A percentile compares a stretch with the other conserved stretches of the same genome.
phyloP scores from a whole-genome alignment of 2,329 filamentous ascomycete species.

The Rhinocladiella similis region DNA sequence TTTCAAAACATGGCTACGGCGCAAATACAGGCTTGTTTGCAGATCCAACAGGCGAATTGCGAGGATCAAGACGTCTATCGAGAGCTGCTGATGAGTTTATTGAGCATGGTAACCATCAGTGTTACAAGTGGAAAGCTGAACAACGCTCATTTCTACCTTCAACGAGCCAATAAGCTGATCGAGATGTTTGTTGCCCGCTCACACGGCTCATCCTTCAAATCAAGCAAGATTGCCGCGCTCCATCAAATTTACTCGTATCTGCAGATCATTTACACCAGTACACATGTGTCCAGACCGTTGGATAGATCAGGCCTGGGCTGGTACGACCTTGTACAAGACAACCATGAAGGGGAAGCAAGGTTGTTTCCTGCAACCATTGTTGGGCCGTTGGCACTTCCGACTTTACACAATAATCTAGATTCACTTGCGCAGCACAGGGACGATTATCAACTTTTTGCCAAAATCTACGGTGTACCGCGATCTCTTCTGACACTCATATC shows the following conservation, averaged over 20 bases:
- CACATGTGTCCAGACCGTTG: not conserved
- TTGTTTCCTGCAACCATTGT: not conserved
- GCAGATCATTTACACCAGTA: slow-evolving; percentile 12
- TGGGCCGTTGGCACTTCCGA: not conserved
- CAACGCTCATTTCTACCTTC: slow-evolving; percentile 6
- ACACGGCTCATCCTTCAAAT: slow-evolving; percentile 7
- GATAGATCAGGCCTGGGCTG: not conserved
- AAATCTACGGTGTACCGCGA: slow-evolving; percentile 9
- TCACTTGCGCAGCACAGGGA: slow-evolving; percentile 8
- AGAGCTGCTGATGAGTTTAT: slow-evolving; percentile 8
- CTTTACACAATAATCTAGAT: not conserved
- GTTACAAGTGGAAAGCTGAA: slow-evolving; percentile 9
- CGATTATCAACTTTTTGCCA: slow-evolving; percentile 6
- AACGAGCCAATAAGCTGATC: slow-evolving; percentile 10
- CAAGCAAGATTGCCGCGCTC: slow-evolving; percentile 5
- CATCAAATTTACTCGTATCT: slow-evolving; percentile 12
- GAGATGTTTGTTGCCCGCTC: slow-evolving; percentile 3
- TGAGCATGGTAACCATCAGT: slow-evolving; percentile 12
- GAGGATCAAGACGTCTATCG: slow-evolving; percentile 6
- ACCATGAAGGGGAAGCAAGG: not conserved
- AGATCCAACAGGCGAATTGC: not conserved
- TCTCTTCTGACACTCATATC: slow-evolving; percentile 9
- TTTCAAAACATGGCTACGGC: slow-evolving; percentile 7
- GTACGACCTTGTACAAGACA: not conserved
- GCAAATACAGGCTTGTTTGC: slow-evolving; percentile 2